These are phyloP conservation scores for Cladophialophora chaetospira DNA, from an alignment of 2,329 filamentous ascomycete genomes.

Conservation along the genomic window DNA sequence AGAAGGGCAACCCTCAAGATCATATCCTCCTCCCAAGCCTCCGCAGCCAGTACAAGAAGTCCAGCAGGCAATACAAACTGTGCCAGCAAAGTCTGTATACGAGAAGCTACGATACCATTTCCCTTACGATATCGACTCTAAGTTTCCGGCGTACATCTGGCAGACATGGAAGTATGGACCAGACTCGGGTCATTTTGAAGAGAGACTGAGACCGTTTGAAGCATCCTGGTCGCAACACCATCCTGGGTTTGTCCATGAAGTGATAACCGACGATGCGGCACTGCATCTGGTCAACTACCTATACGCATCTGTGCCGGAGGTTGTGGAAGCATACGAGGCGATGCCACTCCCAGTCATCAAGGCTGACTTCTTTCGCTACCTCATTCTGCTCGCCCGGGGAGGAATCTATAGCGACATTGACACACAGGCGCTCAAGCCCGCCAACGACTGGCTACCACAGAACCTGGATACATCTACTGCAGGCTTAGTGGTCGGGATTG, in stretches of 20 bases:
- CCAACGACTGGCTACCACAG: slow-evolving; percentile 81
- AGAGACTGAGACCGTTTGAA: slow-evolving; percentile 77
- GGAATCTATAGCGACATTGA: slow-evolving; percentile 93
- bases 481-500: slow-evolving; percentile 89
- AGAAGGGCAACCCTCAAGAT: slow-evolving; percentile 36
- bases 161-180: slow-evolving; percentile 96
- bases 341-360: slow-evolving; percentile 75
- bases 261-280: slow-evolving; percentile 89
- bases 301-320: slow-evolving; percentile 79
- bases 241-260: slow-evolving; percentile 91
- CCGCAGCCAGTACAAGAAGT: slow-evolving; percentile 46
- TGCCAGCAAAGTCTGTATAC: slow-evolving; percentile 71
- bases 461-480: slow-evolving; percentile 74
- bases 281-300: slow-evolving; percentile 79
- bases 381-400: slow-evolving; percentile 74
- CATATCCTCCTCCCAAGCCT: slow-evolving; percentile 34
- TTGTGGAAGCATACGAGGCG: slow-evolving; percentile 73
- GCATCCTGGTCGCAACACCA: slow-evolving; percentile 86
- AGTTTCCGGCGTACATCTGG: slow-evolving; percentile 98
- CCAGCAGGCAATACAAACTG: slow-evolving; percentile 69
- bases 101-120: slow-evolving; percentile 88
- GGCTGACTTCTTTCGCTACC: slow-evolving; percentile 76
- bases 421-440: slow-evolving; percentile 79
- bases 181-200: slow-evolving; percentile 71
- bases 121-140: slow-evolving; percentile 82